Percentiles rank a stretch among this genome's conserved stretches.
Evolutionary conservation across 2,329 filamentous ascomycete genomes (phyloP).

Genomic region (Ramularia collo-cygni): DNA sequence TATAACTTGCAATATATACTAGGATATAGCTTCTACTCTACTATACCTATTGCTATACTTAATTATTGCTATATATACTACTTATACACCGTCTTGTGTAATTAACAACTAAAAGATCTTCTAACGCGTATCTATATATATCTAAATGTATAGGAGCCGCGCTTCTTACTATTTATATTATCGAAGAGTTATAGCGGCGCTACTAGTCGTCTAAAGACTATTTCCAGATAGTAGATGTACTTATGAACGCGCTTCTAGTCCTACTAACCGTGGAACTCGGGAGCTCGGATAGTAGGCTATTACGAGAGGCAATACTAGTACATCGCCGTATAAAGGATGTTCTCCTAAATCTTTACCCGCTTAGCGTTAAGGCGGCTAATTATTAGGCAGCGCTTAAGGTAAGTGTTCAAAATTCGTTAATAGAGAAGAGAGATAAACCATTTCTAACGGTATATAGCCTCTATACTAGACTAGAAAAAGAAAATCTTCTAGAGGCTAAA

Average conservation of each 20-base stretch:
- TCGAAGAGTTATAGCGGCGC: constrained; percentile 11
- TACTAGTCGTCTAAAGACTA: constrained; percentile 13
- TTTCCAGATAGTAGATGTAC: constrained; percentile 11
- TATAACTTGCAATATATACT: not conserved
- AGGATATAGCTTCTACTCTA: constrained; percentile 14
- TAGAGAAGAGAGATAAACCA: no score
- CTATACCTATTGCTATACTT: constrained; percentile 11
- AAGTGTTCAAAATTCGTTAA: not conserved
- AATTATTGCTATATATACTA: constrained; percentile 13
- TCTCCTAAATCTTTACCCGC: constrained; percentile 9
- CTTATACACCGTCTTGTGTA: constrained; percentile 13
- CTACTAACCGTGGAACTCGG: constrained; percentile 12
- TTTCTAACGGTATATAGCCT: no score
- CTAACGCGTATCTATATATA: constrained; percentile 6
- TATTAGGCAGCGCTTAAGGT: constrained; percentile 13
- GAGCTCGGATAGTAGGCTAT: constrained; percentile 4
- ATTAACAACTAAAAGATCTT: not conserved
- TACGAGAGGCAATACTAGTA: constrained; percentile 8
- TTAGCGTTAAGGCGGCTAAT: constrained; percentile 9
- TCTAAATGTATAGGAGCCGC: constrained; percentile 11
- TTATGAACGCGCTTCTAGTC: constrained; percentile 12
- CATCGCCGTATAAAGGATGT: constrained; percentile 11
- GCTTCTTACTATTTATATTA: constrained; percentile 10
- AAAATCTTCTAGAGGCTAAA: no score
- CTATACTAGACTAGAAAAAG: no score